Conservation (phyloP, 2,329 filamentous ascomycete genomes). For the Ustulina deusta region DNA sequence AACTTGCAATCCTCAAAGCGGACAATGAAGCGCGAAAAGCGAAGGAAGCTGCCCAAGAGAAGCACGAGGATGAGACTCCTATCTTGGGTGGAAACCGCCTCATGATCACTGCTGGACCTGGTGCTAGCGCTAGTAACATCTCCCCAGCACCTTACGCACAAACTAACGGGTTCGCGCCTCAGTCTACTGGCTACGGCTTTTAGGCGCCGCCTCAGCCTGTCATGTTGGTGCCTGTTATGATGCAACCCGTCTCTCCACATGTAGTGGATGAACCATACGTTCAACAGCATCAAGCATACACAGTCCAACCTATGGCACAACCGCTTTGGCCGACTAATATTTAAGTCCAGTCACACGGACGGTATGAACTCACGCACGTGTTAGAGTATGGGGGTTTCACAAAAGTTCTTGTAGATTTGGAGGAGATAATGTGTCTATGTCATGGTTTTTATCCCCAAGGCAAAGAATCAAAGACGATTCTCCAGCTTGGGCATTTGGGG, state of each 20-base stretch:
- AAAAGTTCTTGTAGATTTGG: constrained; percentile 45
- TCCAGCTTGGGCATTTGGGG: constrained; percentile 24
- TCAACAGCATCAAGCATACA: constrained; percentile 20
- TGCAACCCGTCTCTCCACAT: constrained; percentile 19
- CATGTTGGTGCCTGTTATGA: constrained; percentile 36
- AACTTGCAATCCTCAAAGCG: constrained; percentile 86
- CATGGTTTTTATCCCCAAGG: constrained; percentile 36
- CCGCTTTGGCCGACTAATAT: constrained; percentile 21
- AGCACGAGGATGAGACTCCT: constrained; percentile 91
- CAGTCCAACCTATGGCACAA: constrained; percentile 1
- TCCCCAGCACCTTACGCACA: constrained; percentile 79
- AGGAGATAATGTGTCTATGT: constrained; percentile 43
- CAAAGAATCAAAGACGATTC: constrained; percentile 22
- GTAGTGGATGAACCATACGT: not conserved
- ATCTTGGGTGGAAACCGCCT: constrained; percentile 90
- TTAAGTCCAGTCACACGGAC: constrained; percentile 9
- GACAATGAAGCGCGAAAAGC: constrained; percentile 96
- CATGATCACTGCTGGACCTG: constrained; percentile 94
- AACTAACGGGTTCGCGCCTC: constrained; percentile 88
- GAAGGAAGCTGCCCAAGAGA: constrained; percentile 77
- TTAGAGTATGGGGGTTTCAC: constrained; percentile 34
- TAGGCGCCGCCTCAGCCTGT: constrained; percentile 53
- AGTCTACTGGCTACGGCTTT: constrained; percentile 82
- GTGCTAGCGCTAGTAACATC: constrained; percentile 61
- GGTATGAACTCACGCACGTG: constrained; percentile 20